Conservation (phyloP, 305 asterid species). For the Fraxinus platypoda region DNA sequence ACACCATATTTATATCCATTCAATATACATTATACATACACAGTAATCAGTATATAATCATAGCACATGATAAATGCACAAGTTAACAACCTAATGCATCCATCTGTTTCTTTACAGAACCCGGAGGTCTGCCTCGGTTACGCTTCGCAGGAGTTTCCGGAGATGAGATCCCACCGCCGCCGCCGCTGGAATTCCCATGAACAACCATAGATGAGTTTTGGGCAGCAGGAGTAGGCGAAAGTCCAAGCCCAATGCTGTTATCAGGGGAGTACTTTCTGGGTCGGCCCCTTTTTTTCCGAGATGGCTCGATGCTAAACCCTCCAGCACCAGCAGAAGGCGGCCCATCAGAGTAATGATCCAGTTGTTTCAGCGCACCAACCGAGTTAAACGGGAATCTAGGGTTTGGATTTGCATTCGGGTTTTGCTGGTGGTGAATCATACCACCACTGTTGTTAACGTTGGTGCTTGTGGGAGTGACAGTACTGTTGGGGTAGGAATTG, state of each 20-base stretch:
- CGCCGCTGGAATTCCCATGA: constrained; percentile 34
- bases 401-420: constrained; percentile 2
- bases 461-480: constrained; percentile 26
- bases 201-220: constrained; percentile 47
- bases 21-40: background rate
- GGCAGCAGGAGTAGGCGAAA: constrained; percentile 57
- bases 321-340: constrained; percentile 40
- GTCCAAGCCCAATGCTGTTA: constrained; percentile 66
- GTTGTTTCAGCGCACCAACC: constrained; percentile 31
- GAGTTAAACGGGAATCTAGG: constrained; percentile 49
- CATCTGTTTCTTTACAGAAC: constrained; percentile 73
- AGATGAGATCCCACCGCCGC: constrained; percentile 38
- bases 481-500: constrained; percentile 6
- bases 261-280: constrained; percentile 79
- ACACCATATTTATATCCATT: background rate
- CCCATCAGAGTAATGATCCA: constrained; percentile 50
- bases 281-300: constrained; percentile 71
- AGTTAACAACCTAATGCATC: constrained; percentile 60
- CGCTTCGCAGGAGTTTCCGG: constrained; percentile 62
- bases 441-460: background rate
- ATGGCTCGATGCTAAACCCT: constrained; percentile 52
- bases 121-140: constrained; percentile 87
- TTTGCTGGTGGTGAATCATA: constrained; percentile 43
- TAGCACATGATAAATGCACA: background rate
- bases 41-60: background rate